Evolutionary conservation across 768 basidiomycete genomes (phyloP).

Genomic region (Leccinum subgranulosum): DNA sequence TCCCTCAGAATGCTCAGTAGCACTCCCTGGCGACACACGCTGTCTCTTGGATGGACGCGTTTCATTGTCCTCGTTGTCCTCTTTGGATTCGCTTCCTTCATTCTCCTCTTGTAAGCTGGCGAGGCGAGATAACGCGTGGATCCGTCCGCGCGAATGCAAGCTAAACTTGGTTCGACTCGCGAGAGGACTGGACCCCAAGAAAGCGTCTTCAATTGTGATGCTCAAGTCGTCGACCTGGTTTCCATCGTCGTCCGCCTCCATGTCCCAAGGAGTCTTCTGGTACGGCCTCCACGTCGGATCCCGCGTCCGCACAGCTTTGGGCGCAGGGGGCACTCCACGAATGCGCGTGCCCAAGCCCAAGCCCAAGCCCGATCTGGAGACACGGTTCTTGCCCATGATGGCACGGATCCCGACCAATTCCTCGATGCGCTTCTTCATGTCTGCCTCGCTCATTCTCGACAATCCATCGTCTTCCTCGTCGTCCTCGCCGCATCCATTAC

Average conservation of each 20-base stretch:
- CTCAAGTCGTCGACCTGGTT: constrained; percentile 5
- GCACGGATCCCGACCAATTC: constrained; percentile 53
- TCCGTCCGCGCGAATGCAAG: constrained; percentile 6
- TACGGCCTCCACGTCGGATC: constrained; percentile 15
- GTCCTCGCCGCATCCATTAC: neutral
- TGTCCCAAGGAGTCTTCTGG: constrained; percentile 24
- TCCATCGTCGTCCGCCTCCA: constrained; percentile 16
- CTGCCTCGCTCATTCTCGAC: constrained; percentile 33
- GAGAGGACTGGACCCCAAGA: constrained; percentile 27
- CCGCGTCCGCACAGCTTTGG: constrained; percentile 27
- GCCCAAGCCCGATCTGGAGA: constrained; percentile 25
- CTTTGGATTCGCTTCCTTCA: constrained; percentile 17
- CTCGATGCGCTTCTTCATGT: constrained; percentile 57
- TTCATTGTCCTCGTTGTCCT: constrained; percentile 5
- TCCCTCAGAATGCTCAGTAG: neutral
- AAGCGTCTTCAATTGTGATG: constrained; percentile 15
- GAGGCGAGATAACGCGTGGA: constrained; percentile 10
- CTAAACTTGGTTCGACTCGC: constrained; percentile 16
- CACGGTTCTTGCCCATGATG: constrained; percentile 30
- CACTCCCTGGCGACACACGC: constrained; percentile 2
- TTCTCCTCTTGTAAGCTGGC: constrained; percentile 28
- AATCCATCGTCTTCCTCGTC: constrained; percentile 12
- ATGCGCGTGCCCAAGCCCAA: constrained; percentile 3
- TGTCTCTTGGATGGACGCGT: constrained; percentile 22
- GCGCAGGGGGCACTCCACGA: constrained; percentile 30